Base-by-base conservation (phyloP, 768 basidiomycete genomes). In the Lyophyllum atratum region DNA sequence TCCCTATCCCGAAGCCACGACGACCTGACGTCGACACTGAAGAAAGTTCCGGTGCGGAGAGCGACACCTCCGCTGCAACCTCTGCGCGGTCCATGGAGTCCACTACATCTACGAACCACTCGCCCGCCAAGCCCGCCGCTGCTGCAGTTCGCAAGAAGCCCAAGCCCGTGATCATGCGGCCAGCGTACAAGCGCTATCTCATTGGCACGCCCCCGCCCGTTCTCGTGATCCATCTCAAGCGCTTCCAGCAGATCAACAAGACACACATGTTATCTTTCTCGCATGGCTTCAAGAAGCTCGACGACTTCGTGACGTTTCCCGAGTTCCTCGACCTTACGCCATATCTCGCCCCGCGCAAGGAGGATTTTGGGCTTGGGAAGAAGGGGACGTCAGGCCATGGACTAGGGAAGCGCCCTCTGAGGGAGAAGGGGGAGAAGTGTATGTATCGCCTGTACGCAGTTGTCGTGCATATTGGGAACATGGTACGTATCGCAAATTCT, bases 151-250 rank as follows among this genome's bases (percentile, higher is more conserved):
- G 48, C 52, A 65, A 56, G 37, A 62, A 14, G 59, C 62, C 71
- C 8, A 80, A 84, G 56, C 91, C 90, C 31, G 86, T 86, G 49
- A 79, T 96, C 46, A 80, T 90, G 73, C 85, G 92, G 1, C 81
- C 91, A 1, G 93, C 93, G 4, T 94, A 93, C 76, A 98, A 98
- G 72, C 90, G 95, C 12, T 98, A 97, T 72, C 86, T 98, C 57
- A 91, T 98, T 69, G 84, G 87, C 15, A 80, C 79, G 0, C 87
- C 90, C 1, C 95, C 95, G 0, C 92, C 94, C 0, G 82, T 97
- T 29, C 84, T 98, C 55, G 91, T 95, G 49, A 83, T 98, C 57
- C 95, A 98, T 64, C 81, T 97, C 49, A 98, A 98, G 75, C 84
- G 95, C 45, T 98, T 98, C 74, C 93, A 96, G 72, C 94, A 96